Conservation (phyloP, 495 filamentous ascomycete species). For the Penicillium soppii region DNA sequence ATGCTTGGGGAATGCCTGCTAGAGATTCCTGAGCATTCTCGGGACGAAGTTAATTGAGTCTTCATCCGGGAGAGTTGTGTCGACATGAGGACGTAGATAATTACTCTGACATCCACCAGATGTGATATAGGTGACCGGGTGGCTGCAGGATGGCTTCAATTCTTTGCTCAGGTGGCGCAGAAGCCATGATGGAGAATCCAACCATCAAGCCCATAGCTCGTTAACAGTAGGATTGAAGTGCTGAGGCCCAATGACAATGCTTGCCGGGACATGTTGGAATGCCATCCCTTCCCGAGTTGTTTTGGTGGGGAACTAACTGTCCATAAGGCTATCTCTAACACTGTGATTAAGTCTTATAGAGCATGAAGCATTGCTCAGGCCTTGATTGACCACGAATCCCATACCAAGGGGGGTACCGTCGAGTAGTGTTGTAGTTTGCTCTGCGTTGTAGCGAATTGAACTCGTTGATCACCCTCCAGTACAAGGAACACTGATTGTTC, state of each 20-base stretch:
- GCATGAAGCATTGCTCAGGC: conserved; percentile 14
- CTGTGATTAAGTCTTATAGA: conserved; percentile 1
- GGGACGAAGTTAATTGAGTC: background rate
- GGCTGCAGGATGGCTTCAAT: background rate
- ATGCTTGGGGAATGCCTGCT: conserved; percentile 12
- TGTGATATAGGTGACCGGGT: background rate
- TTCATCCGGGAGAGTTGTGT: background rate
- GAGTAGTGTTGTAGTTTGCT: background rate
- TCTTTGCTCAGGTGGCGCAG: background rate
- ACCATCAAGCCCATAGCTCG: background rate
- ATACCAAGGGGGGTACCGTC: conserved; percentile 23
- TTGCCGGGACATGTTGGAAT: conserved; percentile 15
- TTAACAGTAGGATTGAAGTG: background rate
- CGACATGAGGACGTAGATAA: too few species aligned
- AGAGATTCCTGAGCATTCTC: background rate
- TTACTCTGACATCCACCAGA: background rate
- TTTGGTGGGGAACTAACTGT: conserved; percentile 10
- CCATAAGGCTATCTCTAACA: conserved; percentile 12
- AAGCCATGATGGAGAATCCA: background rate
- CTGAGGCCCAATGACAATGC: background rate
- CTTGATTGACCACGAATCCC: background rate
- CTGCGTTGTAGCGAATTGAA: background rate
- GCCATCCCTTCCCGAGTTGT: conserved; percentile 27
- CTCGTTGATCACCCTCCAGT: too few species aligned
- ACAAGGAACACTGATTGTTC: background rate